Percentiles rank a stretch among this genome's conserved stretches.
phyloP scores from a whole-genome alignment of 768 basidiomycete genomes.

The Tephrocybe sp. region DNA sequence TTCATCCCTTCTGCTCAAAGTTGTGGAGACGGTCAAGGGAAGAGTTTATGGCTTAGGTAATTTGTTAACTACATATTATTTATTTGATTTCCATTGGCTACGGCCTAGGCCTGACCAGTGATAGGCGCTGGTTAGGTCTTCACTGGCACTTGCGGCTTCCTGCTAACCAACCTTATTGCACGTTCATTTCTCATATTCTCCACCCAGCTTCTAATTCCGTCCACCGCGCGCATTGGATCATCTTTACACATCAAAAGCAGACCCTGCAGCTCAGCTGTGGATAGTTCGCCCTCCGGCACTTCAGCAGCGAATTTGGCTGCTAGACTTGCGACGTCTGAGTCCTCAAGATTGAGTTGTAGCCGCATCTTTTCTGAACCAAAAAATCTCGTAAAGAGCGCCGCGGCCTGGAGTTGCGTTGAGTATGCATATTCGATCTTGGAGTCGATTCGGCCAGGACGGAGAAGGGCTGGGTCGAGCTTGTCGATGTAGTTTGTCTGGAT shows the following conservation, averaged over 20 bases:
- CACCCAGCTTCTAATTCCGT: conserved; percentile 37
- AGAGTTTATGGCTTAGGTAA: background rate
- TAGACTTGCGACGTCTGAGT: conserved; percentile 23
- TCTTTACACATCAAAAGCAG: conserved; percentile 46
- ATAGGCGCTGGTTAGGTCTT: no score
- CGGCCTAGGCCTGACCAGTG: no score
- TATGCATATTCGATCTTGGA: conserved; percentile 48
- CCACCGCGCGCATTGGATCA: conserved; percentile 31
- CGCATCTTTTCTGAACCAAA: conserved; percentile 23
- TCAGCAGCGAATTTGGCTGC: conserved; percentile 36
- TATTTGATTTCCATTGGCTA: no score
- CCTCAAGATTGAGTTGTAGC: background rate
- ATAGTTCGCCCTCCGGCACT: conserved; percentile 47
- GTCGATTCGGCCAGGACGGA: conserved; percentile 57
- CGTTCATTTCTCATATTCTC: conserved; percentile 29
- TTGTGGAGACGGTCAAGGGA: background rate
- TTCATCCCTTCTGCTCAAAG: conserved; percentile 35
- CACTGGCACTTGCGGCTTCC: no score
- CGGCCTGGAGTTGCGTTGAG: conserved; percentile 43
- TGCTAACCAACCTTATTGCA: background rate
- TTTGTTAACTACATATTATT: no score
- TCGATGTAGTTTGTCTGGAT: conserved; percentile 51
- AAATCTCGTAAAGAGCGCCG: conserved; percentile 46
- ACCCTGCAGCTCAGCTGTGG: conserved; percentile 59
- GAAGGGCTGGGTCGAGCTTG: conserved; percentile 47